Evolutionary conservation across 169 alveolate genomes (phyloP).

Genomic region (Toxoplasma gondii): DNA sequence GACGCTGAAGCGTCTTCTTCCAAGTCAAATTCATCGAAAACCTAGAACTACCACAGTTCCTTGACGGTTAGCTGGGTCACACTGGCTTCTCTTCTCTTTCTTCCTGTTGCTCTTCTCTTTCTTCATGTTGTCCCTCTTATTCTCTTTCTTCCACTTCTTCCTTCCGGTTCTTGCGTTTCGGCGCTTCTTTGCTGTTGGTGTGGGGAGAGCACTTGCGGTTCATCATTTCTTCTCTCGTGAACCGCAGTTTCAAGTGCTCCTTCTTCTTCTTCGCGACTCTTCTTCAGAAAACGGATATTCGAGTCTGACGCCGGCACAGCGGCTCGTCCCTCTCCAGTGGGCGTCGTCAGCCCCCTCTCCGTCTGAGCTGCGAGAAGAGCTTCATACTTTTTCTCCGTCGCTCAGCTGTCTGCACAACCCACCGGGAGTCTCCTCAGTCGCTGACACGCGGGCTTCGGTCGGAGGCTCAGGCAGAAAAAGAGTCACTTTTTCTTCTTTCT

Average conservation of each 20-base stretch:
- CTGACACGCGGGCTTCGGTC: background rate
- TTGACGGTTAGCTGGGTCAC: too few relatives aligned
- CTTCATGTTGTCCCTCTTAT: background rate
- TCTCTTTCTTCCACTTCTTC: background rate
- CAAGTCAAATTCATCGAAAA: too few relatives aligned
- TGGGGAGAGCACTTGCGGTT: too few relatives aligned
- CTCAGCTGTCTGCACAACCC: background rate
- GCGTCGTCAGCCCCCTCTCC: background rate
- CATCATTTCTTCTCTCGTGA: too few relatives aligned
- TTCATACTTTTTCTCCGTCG: background rate
- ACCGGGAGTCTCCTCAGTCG: background rate
- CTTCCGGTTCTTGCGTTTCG: too few relatives aligned
- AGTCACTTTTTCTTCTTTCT: background rate
- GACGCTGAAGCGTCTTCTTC: too few relatives aligned
- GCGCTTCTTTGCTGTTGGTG: too few relatives aligned
- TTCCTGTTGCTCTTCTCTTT: background rate
- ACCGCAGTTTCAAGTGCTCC: background rate
- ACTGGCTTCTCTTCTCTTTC: too few relatives aligned
- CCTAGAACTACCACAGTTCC: too few relatives aligned
- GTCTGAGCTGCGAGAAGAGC: background rate
- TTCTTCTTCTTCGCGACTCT: background rate
- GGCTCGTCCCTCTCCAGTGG: constrained; percentile 51
- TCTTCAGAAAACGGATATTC: constrained; percentile 46
- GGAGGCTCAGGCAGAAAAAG: background rate
- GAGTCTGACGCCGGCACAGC: constrained; percentile 53